phyloP scores from a whole-genome alignment of 192 early-diverging fungal genomes.

The Haplosporangium gracile region DNA sequence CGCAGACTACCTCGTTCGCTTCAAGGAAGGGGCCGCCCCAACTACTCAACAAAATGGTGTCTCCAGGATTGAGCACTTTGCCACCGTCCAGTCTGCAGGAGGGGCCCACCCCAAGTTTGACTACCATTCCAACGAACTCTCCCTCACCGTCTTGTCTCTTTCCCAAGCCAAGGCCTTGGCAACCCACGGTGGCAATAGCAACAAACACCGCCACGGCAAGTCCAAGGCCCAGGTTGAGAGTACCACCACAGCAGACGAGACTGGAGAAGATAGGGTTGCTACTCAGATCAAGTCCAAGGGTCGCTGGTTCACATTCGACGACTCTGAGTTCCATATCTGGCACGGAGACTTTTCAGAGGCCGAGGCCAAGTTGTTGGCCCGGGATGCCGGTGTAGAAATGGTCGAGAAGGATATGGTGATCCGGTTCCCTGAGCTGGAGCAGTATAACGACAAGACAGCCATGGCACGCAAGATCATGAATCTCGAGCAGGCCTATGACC shows the following conservation, averaged over 20 bases:
- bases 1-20: conserved; percentile 46
- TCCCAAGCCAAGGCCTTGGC: conserved; percentile 25
- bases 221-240: conserved; percentile 45
- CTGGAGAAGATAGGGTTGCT: neutral
- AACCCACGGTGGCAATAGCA: neutral
- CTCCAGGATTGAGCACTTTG: conserved; percentile 30
- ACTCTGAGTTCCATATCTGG: conserved; percentile 49
- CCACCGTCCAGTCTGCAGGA: neutral
- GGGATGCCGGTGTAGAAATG: conserved; percentile 52
- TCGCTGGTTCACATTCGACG: conserved; percentile 54
- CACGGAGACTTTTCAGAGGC: conserved; percentile 51
- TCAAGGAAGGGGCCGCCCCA: conserved; percentile 28
- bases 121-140: conserved; percentile 36
- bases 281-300: conserved; percentile 45
- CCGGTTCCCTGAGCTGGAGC: conserved; percentile 38
- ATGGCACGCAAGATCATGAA: conserved; percentile 15
- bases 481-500: conserved; percentile 24
- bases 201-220: conserved; percentile 12
- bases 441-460: conserved; percentile 20
- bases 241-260: neutral
- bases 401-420: conserved; percentile 60
- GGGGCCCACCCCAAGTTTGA: conserved; percentile 22
- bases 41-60: neutral
- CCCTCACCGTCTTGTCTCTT: conserved; percentile 37
- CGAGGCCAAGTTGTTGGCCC: conserved; percentile 29